These are phyloP conservation scores for Lentinula lateritia DNA, from an alignment of 768 basidiomycete species.

Conservation along the genomic window DNA sequence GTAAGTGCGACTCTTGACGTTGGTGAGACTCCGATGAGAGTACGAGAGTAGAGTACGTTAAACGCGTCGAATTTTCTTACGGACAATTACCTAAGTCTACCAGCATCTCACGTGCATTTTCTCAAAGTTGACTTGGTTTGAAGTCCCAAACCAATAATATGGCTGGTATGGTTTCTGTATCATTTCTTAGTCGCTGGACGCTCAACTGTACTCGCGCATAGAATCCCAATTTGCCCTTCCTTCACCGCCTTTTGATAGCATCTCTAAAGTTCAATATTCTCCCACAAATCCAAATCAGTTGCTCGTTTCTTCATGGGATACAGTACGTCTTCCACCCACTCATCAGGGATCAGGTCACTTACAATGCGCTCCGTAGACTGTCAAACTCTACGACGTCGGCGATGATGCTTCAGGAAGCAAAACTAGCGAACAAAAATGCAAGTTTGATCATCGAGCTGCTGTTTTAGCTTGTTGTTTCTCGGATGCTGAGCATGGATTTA, in stretches of 20 bases:
- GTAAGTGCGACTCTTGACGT: no score
- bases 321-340: conserved; percentile 30
- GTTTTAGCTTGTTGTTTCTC: conserved; percentile 79
- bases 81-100: no score
- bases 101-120: background rate
- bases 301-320: conserved; percentile 89
- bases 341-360: background rate
- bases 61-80: no score
- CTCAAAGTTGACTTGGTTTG: background rate
- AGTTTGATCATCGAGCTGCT: conserved; percentile 85
- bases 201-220: background rate
- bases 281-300: conserved; percentile 74
- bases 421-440: conserved; percentile 64
- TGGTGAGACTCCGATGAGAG: no score
- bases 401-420: conserved; percentile 43
- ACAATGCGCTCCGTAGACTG: conserved; percentile 21
- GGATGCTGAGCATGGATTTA: conserved; percentile 65
- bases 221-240: conserved; percentile 29
- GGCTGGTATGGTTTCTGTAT: conserved; percentile 1
- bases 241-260: conserved; percentile 80
- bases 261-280: conserved; percentile 78
- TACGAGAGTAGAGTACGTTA: no score
- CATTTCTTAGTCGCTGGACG: background rate
- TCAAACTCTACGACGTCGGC: conserved; percentile 50
- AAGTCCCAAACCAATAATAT: background rate